Conservation (phyloP, 1,284 basidiomycete species). For the Paramarasmius palmivorus region DNA sequence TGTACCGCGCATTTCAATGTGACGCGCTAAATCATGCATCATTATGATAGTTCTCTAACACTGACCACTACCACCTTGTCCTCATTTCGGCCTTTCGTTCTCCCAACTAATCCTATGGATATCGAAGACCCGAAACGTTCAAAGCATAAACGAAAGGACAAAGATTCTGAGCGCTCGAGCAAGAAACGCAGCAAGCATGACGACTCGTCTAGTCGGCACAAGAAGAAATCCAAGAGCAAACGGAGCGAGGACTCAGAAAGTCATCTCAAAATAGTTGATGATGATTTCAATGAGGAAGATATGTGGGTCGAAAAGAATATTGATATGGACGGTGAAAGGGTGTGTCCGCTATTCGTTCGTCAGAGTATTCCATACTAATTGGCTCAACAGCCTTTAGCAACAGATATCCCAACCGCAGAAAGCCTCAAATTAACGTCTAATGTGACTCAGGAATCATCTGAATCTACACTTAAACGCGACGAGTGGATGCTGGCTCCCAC, state of each 20-base stretch:
- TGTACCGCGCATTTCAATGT: too few species aligned
- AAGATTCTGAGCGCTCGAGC: constrained; percentile 10
- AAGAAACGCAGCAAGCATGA: constrained; percentile 12
- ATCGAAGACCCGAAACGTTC: constrained; percentile 3
- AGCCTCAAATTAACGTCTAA: constrained; percentile 70
- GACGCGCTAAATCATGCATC: too few species aligned
- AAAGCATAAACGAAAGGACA: constrained; percentile 11
- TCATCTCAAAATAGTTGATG: constrained; percentile 56
- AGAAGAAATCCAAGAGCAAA: constrained; percentile 33
- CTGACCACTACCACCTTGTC: too few species aligned
- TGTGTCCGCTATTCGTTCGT: constrained; percentile 36
- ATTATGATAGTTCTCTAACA: too few species aligned
- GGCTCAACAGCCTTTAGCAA: constrained; percentile 54
- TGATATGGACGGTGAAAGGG: constrained; percentile 72
- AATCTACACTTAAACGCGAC: constrained; percentile 66
- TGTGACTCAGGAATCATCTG: constrained; percentile 45
- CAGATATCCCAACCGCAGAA: constrained; percentile 78
- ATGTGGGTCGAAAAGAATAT: constrained; percentile 90
- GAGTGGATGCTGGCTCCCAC: constrained; percentile 82
- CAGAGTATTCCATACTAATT: background rate
- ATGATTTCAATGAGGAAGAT: constrained; percentile 64
- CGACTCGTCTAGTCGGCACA: constrained; percentile 6
- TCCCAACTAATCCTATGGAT: background rate
- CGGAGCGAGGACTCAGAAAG: constrained; percentile 22
- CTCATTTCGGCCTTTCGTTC: too few species aligned